Evolutionary conservation across 2,329 filamentous ascomycete species (phyloP), one percentile per base, ranked within the genome.

Genomic region (Sarocladiaceae sp.): DNA sequence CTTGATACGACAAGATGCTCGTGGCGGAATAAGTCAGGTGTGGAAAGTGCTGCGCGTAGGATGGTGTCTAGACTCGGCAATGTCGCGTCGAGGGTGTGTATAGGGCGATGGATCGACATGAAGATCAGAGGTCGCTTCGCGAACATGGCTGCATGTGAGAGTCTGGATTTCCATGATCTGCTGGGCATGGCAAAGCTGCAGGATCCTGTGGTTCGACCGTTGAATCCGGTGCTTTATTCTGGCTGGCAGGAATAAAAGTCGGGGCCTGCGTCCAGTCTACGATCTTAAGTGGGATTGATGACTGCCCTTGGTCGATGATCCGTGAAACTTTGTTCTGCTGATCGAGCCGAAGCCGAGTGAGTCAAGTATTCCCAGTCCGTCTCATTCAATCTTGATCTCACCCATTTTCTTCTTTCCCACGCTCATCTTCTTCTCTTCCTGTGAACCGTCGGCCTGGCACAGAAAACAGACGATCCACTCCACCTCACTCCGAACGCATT

Each of bases 21-120:
- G 40, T 46, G 40, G 40, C 40, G 40, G 40, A 46, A 46, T 28
- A 10, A 15, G 40, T 46, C 40, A 46, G 40, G 40, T 46, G 40
- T 46, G 4, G 4, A 20, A 15, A 18, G 26, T 46, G 40, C 23
- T 15, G 23, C 12, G 40, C 15, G 10, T 13, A n/a, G 23, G 25
- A 46, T n/a, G 25, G 25, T 29, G 40, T 46, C 40, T 29, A 46
- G 40, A 46, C 40, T 29, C 40, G 40, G 25, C 40, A 46, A 46
- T 13, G 40, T 46, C 40, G 20, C 40, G 40, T 28, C 40, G 6
- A 26, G 20, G 40, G 40, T 33, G 40, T 46, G 40, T 18, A 26
- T 13, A 12, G 23, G 22, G 22, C 20, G 23, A 15, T 15, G 22
- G 40, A 46, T 46, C 40, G 40, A 46, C 40, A 29, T 29, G 40